These are phyloP conservation scores for Zostera marina DNA, from an alignment of 116 monocot species.

Conservation along the genomic window DNA sequence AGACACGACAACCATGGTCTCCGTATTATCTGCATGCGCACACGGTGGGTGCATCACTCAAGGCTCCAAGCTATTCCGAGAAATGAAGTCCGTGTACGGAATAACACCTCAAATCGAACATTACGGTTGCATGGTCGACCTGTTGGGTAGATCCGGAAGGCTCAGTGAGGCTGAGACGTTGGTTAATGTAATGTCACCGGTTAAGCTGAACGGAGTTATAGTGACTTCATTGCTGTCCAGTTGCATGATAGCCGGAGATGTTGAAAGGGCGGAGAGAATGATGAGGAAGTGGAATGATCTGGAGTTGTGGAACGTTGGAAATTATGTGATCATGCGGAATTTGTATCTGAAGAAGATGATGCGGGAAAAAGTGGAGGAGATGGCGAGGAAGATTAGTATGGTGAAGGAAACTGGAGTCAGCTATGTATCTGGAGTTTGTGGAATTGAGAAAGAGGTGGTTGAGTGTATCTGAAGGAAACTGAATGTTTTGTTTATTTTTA, in stretches of 20 bases:
- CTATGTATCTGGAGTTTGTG: no score
- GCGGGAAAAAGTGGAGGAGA: not conserved
- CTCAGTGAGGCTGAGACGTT: slow-evolving; percentile 19
- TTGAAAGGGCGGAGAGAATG: slow-evolving; percentile 5
- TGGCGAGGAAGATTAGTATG: not conserved
- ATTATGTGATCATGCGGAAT: slow-evolving; percentile 1
- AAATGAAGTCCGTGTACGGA: slow-evolving; percentile 11
- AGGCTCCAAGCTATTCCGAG: slow-evolving; percentile 13
- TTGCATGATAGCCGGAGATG: slow-evolving; percentile 15
- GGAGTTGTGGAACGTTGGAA: not conserved
- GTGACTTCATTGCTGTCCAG: slow-evolving; percentile 30
- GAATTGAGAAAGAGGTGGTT: not conserved
- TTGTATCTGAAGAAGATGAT: not conserved
- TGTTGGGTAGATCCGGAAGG: slow-evolving; percentile 15
- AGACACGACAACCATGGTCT: slow-evolving; percentile 11
- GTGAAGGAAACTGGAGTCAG: not conserved
- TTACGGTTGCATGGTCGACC: slow-evolving; percentile 38
- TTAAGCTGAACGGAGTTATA: slow-evolving; percentile 18
- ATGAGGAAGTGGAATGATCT: not conserved
- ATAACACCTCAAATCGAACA: slow-evolving; percentile 19
- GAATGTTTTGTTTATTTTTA: no score
- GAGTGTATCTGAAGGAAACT: not conserved
- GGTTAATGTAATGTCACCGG: slow-evolving; percentile 21
- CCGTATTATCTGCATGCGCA: slow-evolving; percentile 21
- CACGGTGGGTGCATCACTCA: slow-evolving; percentile 15